These are phyloP conservation scores for Crithidia acanthocephali DNA, from an alignment of 208 protist genomes.

Conservation along the genomic window DNA sequence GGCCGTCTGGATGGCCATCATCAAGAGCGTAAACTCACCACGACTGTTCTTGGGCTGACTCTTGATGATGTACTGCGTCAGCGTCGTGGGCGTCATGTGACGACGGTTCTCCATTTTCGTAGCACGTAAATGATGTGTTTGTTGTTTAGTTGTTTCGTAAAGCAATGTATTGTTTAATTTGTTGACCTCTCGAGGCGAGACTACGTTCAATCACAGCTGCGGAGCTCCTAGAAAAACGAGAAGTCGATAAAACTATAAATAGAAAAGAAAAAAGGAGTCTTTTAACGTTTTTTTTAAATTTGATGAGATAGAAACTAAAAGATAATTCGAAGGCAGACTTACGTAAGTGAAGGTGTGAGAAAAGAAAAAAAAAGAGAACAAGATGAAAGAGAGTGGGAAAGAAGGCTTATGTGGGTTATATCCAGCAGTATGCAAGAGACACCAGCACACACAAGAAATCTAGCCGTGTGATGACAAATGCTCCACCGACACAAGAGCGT, in stretches of 20 bases:
- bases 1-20: conserved; percentile 91
- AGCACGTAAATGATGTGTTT: conserved; percentile 17
- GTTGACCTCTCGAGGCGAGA: not conserved
- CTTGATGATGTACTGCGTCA: conserved; percentile 88
- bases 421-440: not conserved
- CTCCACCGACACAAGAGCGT: too few relatives aligned
- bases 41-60: conserved; percentile 77
- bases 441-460: too few relatives aligned
- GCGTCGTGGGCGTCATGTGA: conserved; percentile 47
- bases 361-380: not conserved
- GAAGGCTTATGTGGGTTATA: not conserved
- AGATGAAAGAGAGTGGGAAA: not conserved
- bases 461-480: too few relatives aligned
- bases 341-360: too few relatives aligned
- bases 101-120: conserved; percentile 27
- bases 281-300: too few relatives aligned
- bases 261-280: too few relatives aligned
- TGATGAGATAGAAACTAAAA: too few relatives aligned
- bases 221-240: not conserved
- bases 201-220: too few relatives aligned
- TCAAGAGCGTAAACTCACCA: conserved; percentile 88
- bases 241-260: not conserved
- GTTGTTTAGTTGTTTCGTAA: too few relatives aligned
- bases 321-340: too few relatives aligned
- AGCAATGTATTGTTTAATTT: not conserved